Conservation (phyloP, 768 basidiomycete species). For the Naematelia encephala region DNA sequence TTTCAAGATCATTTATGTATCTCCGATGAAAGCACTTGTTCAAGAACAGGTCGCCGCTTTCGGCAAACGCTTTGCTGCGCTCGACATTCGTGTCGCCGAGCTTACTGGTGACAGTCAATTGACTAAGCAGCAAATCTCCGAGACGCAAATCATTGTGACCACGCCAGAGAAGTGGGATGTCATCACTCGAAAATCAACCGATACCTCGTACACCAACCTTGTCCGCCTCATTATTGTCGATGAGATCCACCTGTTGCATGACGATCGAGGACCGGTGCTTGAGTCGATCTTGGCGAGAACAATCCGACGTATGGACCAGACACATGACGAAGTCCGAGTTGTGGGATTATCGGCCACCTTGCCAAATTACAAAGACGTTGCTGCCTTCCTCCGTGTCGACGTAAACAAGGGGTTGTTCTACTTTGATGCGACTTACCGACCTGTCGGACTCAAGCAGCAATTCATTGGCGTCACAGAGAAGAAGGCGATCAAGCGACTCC, state of each 20-base stretch:
- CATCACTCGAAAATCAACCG: constrained; percentile 95
- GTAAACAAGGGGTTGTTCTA: constrained; percentile 89
- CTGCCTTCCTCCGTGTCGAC: constrained; percentile 93
- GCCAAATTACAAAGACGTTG: constrained; percentile 98
- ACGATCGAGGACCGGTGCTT: constrained; percentile 94
- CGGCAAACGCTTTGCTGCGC: constrained; percentile 64
- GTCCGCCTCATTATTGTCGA: constrained; percentile 96
- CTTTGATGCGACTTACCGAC: constrained; percentile 90
- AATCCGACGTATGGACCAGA: constrained; percentile 91
- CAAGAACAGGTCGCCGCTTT: constrained; percentile 99
- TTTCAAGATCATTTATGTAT: constrained; percentile 96
- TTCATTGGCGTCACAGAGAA: constrained; percentile 98
- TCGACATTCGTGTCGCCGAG: constrained; percentile 84
- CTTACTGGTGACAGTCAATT: constrained; percentile 96
- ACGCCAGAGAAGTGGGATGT: constrained; percentile 99
- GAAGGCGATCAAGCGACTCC: constrained; percentile 97
- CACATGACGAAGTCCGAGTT: constrained; percentile 83
- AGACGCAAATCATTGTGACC: constrained; percentile 96
- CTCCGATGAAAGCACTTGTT: constrained; percentile 98
- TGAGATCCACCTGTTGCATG: constrained; percentile 95
- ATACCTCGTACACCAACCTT: constrained; percentile 93
- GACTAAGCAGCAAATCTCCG: constrained; percentile 94
- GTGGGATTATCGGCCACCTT: constrained; percentile 94
- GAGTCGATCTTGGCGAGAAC: constrained; percentile 87
- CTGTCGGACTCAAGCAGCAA: constrained; percentile 91